These are phyloP conservation scores for Leishmania tropica DNA, from an alignment of 208 protist genomes.

Conservation along the genomic window DNA sequence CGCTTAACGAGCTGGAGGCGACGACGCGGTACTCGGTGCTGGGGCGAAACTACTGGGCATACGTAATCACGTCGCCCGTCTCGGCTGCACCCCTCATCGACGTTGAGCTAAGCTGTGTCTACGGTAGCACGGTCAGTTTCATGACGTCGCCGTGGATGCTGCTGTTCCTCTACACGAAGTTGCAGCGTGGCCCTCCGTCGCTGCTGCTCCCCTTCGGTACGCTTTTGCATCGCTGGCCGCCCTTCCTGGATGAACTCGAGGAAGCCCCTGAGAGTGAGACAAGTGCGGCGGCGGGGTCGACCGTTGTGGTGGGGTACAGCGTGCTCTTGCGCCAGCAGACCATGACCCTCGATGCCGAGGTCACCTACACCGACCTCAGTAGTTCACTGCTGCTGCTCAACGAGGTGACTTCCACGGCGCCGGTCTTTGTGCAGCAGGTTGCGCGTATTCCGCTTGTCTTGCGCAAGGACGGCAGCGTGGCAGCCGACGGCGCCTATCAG, in stretches of 20 bases:
- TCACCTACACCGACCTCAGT: conserved; percentile 61
- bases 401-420: conserved; percentile 71
- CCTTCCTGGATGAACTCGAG: conserved; percentile 40
- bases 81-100: conserved; percentile 72
- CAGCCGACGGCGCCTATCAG: conserved; percentile 21
- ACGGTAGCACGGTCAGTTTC: conserved; percentile 78
- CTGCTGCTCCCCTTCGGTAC: conserved; percentile 76
- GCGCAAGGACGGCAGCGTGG: conserved; percentile 33
- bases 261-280: conserved; percentile 19
- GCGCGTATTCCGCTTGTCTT: conserved; percentile 43
- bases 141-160: conserved; percentile 87
- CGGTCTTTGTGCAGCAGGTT: conserved; percentile 75
- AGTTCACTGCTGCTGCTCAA: conserved; percentile 72
- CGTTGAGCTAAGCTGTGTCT: conserved; percentile 73
- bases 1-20: conserved; percentile 90
- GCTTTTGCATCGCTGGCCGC: conserved; percentile 59
- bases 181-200: conserved; percentile 55
- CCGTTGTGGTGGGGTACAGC: conserved; percentile 36
- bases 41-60: conserved; percentile 88
- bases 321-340: conserved; percentile 63
- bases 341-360: conserved; percentile 76
- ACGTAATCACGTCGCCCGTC: conserved; percentile 66
- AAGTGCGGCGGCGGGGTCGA: not conserved
- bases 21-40: conserved; percentile 87
- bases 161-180: conserved; percentile 66